Percentiles rank a stretch among this genome's conserved stretches.
phyloP scores from a whole-genome alignment of 345 rosid genomes.

The Eucalyptus pauciflora region DNA sequence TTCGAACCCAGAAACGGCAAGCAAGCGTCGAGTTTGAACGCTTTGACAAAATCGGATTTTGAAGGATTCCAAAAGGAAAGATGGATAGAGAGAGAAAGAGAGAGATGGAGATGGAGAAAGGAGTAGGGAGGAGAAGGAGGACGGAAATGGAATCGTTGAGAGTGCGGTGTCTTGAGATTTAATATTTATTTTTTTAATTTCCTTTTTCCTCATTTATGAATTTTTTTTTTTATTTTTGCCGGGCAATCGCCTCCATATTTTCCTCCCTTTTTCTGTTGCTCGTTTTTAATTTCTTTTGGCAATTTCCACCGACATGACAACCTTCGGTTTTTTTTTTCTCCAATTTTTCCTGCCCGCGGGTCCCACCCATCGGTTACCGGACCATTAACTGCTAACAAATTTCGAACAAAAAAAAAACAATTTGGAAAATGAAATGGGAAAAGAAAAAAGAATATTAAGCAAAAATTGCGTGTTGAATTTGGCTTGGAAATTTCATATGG shows the following conservation, averaged over 20 bases:
- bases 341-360: background rate
- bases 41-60: background rate
- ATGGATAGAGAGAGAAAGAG: background rate
- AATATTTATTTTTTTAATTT: background rate
- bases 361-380: background rate
- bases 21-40: background rate
- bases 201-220: background rate
- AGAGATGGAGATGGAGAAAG: background rate
- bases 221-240: background rate
- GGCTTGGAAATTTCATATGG: background rate
- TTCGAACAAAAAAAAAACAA: background rate
- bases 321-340: background rate
- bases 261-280: background rate
- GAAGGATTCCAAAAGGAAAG: background rate
- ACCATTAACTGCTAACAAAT: background rate
- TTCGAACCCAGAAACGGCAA: background rate
- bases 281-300: background rate
- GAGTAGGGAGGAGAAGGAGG: background rate
- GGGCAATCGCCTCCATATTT: background rate
- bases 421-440: background rate
- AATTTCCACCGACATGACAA: slow-evolving; percentile 1
- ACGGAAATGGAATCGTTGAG: background rate
- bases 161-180: background rate
- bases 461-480: background rate
- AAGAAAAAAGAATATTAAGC: background rate